A percentile compares a stretch with the other conserved stretches of the same genome.
Conservation (phyloP, 2,329 filamentous ascomycete species). For the Alternaria longipes region DNA sequence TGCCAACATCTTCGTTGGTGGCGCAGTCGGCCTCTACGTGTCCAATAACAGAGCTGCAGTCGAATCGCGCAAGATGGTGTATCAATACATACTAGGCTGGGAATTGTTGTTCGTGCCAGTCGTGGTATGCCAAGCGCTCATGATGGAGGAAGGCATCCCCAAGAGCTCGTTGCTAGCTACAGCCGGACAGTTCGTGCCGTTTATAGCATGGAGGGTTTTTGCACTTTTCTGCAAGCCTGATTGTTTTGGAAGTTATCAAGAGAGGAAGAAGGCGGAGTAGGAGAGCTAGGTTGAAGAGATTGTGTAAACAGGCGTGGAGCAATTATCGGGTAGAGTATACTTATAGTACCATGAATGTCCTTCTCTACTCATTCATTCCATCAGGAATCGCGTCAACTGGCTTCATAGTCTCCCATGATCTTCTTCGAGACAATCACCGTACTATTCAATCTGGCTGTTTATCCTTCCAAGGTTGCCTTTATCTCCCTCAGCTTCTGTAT, state of each 20-base stretch:
- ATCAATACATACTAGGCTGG: neutral
- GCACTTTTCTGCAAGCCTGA: neutral
- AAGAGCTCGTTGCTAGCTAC: neutral
- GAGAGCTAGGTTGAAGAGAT: too few species aligned
- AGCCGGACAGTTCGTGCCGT: neutral
- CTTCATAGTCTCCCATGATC: too few species aligned
- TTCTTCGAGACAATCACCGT: neutral
- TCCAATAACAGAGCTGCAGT: neutral
- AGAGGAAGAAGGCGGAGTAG: neutral
- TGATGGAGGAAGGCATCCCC: neutral
- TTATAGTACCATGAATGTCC: too few species aligned
- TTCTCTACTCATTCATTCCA: too few species aligned
- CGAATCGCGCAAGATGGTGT: neutral
- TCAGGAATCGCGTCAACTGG: too few species aligned
- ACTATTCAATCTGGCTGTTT: neutral
- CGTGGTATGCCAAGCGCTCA: neutral
- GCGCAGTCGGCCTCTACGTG: neutral
- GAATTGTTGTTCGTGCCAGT: neutral
- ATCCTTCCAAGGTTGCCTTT: too few species aligned
- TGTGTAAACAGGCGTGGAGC: too few species aligned
- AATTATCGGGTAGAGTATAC: too few species aligned
- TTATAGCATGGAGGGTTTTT: neutral
- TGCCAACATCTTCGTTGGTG: neutral
- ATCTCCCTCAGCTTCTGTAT: too few species aligned
- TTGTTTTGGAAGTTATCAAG: neutral